phyloP scores from a whole-genome alignment of 129 eudicot species.

The Centella asiatica region DNA sequence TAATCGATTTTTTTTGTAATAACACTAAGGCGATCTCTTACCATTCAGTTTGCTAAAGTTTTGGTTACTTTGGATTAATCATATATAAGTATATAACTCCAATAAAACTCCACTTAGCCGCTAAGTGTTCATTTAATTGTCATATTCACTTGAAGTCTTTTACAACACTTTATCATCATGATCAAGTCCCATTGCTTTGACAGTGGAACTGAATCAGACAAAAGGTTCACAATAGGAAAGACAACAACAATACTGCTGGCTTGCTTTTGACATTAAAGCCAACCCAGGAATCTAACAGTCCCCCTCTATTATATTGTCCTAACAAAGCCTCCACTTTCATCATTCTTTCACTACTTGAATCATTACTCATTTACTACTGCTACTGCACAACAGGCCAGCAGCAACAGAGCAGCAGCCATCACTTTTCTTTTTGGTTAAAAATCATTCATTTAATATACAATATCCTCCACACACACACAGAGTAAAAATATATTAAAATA shows the following conservation, averaged over 20 bases:
- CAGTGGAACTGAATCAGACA: conserved; percentile 28
- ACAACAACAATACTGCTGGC: neutral
- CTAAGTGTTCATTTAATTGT: too few relatives aligned
- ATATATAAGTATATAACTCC: too few relatives aligned
- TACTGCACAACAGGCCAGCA: neutral
- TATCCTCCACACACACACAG: neutral
- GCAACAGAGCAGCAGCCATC: conserved; percentile 1
- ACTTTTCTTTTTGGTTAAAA: neutral
- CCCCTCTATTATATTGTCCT: conserved; percentile 1
- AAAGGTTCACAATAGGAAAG: conserved; percentile 19
- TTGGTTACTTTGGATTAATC: too few relatives aligned
- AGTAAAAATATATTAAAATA: neutral
- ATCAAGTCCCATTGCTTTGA: conserved; percentile 22
- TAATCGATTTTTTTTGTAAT: too few relatives aligned
- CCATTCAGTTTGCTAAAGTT: too few relatives aligned
- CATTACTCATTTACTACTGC: conserved; percentile 11
- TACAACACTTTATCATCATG: too few relatives aligned
- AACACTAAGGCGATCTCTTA: too few relatives aligned
- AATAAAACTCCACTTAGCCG: too few relatives aligned
- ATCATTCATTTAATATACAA: neutral
- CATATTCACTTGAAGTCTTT: too few relatives aligned
- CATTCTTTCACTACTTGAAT: conserved; percentile 18
- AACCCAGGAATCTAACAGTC: conserved; percentile 26
- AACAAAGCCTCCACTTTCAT: conserved; percentile 19
- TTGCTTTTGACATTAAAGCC: conserved; percentile 33